Percentiles rank a stretch among this genome's conserved stretches.
phyloP scores from a whole-genome alignment of 2,329 filamentous ascomycete species.

The Coniosporium tulheliwenetii region DNA sequence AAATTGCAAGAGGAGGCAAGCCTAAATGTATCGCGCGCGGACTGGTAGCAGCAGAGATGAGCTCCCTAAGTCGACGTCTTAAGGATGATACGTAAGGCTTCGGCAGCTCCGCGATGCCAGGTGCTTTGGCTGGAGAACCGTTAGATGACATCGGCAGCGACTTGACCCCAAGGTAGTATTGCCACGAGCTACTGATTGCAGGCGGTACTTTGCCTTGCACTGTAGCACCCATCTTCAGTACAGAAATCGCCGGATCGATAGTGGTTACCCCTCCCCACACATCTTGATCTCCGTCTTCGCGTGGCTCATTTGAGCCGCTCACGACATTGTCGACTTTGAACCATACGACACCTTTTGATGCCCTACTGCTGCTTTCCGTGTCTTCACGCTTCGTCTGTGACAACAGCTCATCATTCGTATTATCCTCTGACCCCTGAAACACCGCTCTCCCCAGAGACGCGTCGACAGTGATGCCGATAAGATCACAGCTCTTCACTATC shows the following conservation, averaged over 20 bases:
- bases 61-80: conserved; percentile 55
- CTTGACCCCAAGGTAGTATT: conserved; percentile 73
- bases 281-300: conserved; percentile 44
- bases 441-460: conserved; percentile 68
- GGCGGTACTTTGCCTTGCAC: conserved; percentile 69
- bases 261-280: conserved; percentile 76
- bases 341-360: conserved; percentile 60
- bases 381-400: conserved; percentile 27
- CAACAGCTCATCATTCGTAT: conserved; percentile 37
- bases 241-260: conserved; percentile 73
- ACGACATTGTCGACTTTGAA: conserved; percentile 65
- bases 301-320: conserved; percentile 32
- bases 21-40: conserved; percentile 72
- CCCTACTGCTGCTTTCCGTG: conserved; percentile 9
- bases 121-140: conserved; percentile 43
- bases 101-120: conserved; percentile 23
- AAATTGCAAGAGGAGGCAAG: conserved; percentile 74
- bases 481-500: conserved; percentile 71
- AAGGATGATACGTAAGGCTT: conserved; percentile 27
- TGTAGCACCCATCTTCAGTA: conserved; percentile 84
- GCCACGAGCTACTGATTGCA: conserved; percentile 64
- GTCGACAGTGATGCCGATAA: conserved; percentile 81
- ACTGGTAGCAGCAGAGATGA: conserved; percentile 80
- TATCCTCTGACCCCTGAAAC: conserved; percentile 62
- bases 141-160: conserved; percentile 38